Base-by-base conservation (phyloP, 2,329 filamentous ascomycete species). In the Pyricularia sp. region DNA sequence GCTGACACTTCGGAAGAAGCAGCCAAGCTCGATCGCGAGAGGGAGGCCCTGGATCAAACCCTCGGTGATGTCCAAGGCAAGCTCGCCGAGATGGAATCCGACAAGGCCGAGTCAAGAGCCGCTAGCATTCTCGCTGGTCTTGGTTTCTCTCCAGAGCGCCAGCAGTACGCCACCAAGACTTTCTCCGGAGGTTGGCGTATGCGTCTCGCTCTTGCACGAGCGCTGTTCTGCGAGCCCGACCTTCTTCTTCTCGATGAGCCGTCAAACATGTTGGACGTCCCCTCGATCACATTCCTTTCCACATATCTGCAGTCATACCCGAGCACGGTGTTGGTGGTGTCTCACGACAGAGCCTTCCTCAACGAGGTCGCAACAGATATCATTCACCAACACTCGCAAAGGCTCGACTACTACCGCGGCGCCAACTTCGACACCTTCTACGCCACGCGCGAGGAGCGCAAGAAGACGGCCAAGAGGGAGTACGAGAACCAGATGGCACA, bases 161-260 rank as follows among this genome's bases (percentile, higher is more conserved):
- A 99, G 77, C 92, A 97, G 74, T 93, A 87, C 77, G 90, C 95
- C 20, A 99, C 95, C 68, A 98, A 92, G 85, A 98, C 94, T 5
- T 99, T 99, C 82, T 99, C 95, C 68, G 95, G 95, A 86, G 95
- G 95, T 91, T 99, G 95, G 95, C 90, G 95, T 81, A 99, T 99
- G 95, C 91, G 95, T 84, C 83, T 99, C 76, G 95, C 95, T 17
- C 86, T 99, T 71, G 95, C 95, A 14, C 86, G 95, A 85, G 95
- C 95, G 17, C 87, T 99, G 50, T 99, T 99, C 84, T 99, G 95
- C 82, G 95, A 99, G 79, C 95, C 95, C 63, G 95, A 99, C 81
- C 84, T 99, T 68, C 82, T 99, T 70, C 86, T 99, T 78, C 93
- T 99, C 74, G 95, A 99, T 83, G 95, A 99, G 88, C 95, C 95